Percentiles rank a stretch among this genome's conserved stretches.
Evolutionary conservation across 257 asterid species (phyloP).

Genomic region (Craterostigma plantagineum): DNA sequence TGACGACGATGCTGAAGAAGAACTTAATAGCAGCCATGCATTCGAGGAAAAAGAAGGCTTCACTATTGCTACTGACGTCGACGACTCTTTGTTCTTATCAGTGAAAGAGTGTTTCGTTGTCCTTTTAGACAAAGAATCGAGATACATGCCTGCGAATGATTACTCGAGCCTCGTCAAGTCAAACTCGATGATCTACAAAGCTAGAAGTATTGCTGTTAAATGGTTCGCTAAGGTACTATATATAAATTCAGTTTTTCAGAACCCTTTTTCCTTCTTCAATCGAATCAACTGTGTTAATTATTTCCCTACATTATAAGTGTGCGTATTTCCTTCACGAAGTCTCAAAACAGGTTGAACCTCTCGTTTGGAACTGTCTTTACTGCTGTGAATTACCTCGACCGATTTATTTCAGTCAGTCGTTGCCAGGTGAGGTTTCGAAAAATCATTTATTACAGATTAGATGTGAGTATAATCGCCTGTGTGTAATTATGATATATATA

Average conservation of each 20-base stretch:
- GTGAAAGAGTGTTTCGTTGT: slow-evolving; percentile 12
- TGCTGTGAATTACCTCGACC: slow-evolving; percentile 62
- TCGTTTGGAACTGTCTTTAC: slow-evolving; percentile 28
- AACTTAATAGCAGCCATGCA: too few relatives aligned
- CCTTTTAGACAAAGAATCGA: slow-evolving; percentile 23
- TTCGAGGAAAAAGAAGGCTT: not conserved
- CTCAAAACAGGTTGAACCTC: slow-evolving; percentile 35
- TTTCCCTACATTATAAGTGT: too few relatives aligned
- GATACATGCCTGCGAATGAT: slow-evolving; percentile 20
- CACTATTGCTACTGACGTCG: slow-evolving; percentile 15
- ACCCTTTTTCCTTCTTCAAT: not conserved
- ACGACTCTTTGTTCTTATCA: too few relatives aligned
- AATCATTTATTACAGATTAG: too few relatives aligned
- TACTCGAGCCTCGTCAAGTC: slow-evolving; percentile 14
- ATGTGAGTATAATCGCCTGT: too few relatives aligned
- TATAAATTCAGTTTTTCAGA: not conserved
- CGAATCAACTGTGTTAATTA: not conserved
- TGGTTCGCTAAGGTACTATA: slow-evolving; percentile 48
- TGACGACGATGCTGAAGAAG: too few relatives aligned
- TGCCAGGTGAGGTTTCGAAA: too few relatives aligned
- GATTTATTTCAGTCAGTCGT: slow-evolving; percentile 28
- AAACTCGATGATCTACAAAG: slow-evolving; percentile 11
- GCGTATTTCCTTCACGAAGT: slow-evolving; percentile 16
- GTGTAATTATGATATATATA: too few relatives aligned
- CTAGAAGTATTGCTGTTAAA: slow-evolving; percentile 25